Evolutionary conservation across 2,329 filamentous ascomycete species (phyloP).

Genomic region (Truncatella angustata): DNA sequence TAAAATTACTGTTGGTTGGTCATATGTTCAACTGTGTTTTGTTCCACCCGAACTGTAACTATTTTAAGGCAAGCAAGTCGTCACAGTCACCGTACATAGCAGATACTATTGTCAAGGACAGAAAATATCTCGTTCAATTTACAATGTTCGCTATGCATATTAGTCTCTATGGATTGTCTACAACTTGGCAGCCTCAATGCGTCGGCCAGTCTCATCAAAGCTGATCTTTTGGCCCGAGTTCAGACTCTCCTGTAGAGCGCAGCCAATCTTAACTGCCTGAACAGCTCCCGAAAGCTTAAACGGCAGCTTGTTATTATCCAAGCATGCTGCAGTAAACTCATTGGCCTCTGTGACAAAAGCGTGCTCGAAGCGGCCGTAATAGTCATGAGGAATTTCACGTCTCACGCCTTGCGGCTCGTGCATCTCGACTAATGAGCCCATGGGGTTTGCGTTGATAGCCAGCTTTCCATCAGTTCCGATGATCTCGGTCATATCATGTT

Average conservation of each 20-base stretch:
- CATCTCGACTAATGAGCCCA: constrained; percentile 52
- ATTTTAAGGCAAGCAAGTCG: too few relatives aligned
- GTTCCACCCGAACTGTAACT: too few relatives aligned
- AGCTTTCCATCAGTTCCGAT: constrained; percentile 66
- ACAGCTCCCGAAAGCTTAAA: constrained; percentile 57
- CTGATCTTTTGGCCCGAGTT: constrained; percentile 53
- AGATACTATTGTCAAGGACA: too few relatives aligned
- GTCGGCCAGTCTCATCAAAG: constrained; percentile 53
- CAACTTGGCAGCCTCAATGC: constrained; percentile 38
- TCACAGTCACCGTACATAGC: too few relatives aligned
- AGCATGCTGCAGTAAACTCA: constrained; percentile 58
- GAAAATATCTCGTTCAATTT: too few relatives aligned
- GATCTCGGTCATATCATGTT: constrained; percentile 66
- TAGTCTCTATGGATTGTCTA: constrained; percentile 18
- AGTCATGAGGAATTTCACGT: constrained; percentile 59
- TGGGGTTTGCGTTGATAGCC: constrained; percentile 57
- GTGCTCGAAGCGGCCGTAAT: constrained; percentile 61
- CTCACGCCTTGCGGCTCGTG: constrained; percentile 52
- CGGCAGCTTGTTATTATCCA: constrained; percentile 54
- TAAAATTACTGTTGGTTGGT: too few relatives aligned
- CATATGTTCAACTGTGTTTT: too few relatives aligned
- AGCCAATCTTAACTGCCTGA: constrained; percentile 58
- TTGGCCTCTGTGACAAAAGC: constrained; percentile 64
- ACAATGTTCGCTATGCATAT: too few relatives aligned
- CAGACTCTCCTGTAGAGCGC: constrained; percentile 56